Base-by-base conservation (phyloP, 805 yeast genomes). In the Komagataella phaffii region DNA sequence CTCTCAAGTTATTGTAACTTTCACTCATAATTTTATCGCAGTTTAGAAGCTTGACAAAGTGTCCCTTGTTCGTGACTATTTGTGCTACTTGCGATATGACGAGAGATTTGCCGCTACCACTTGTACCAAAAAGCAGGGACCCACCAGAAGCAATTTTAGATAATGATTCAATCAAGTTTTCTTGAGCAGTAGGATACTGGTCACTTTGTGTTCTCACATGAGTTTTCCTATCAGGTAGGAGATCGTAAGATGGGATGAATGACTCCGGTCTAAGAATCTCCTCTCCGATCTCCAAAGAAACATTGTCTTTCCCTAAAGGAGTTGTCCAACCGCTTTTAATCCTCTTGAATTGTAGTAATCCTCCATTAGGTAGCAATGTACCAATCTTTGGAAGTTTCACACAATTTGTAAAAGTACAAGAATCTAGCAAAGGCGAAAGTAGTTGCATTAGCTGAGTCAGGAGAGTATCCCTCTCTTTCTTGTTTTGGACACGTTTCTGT, bases 101-200 rank as follows among this genome's bases (percentile, higher is more conserved):
- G 1, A 79, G 65, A 0, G 93, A 70, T 62, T 91, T 91, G 0
- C 98, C 98, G 54, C 88, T 76, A 0, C 96, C 97, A 1, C 86
- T 70, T 19, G 81, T 66, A 0, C 97, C 98, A 57, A 80, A 75
- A 0, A 90, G 59, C 51, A 88, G 66, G 0, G 80, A 68, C 17
- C 58, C 57, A 8, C 46, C 19, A 17, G 24, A 59, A 3, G 81
- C 58, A 0, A 73, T 30, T 61, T 6, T 70, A 70, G 6, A 65
- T 56, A 8, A 80, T 58, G 3, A 68, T 65, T 0, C 64, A 8
- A 82, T 57, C 5, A 71, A 58, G 3, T 64, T 58, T 24, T 80
- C 82, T 47, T 81, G 70, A 0, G 93, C 96, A 45, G 40, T 30
- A 30, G n/a, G 40, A 30, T 30, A 14, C 40, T 30, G 40, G 4